Evolutionary conservation across 176 grass and related monocot species (phyloP).

Genomic region (Musa beccarii): DNA sequence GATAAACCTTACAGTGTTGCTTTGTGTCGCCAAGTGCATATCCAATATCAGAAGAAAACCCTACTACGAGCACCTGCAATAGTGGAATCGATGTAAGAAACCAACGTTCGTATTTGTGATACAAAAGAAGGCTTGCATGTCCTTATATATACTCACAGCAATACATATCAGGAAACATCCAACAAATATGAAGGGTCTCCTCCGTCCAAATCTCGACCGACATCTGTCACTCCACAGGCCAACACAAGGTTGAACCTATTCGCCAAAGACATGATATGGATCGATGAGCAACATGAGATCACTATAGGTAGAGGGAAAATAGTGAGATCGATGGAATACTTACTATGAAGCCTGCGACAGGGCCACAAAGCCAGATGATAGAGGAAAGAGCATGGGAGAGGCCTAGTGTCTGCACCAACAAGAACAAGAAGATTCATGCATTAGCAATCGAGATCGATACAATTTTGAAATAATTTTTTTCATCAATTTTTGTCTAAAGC

Average conservation of each 20-base stretch:
- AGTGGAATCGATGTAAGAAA: background rate
- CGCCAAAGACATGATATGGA: background rate
- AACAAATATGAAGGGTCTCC: slow-evolving; percentile 67
- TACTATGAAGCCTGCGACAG: slow-evolving; percentile 79
- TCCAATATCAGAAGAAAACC: slow-evolving; percentile 85
- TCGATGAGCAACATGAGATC: background rate
- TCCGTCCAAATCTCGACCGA: slow-evolving; percentile 40
- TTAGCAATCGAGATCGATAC: too few relatives aligned
- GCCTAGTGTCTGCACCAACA: slow-evolving; percentile 52
- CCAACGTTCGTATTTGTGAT: background rate
- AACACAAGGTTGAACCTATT: slow-evolving; percentile 68
- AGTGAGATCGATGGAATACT: slow-evolving; percentile 16
- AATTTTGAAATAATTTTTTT: too few relatives aligned
- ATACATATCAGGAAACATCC: slow-evolving; percentile 60
- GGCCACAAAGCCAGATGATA: slow-evolving; percentile 92
- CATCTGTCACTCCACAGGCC: slow-evolving; percentile 76
- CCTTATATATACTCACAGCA: slow-evolving; percentile 35
- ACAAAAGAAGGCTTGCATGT: background rate
- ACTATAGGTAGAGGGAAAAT: background rate
- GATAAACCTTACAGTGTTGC: slow-evolving; percentile 68
- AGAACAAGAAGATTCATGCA: background rate
- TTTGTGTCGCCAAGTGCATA: slow-evolving; percentile 58
- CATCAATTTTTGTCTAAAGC: too few relatives aligned
- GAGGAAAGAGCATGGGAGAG: slow-evolving; percentile 79
- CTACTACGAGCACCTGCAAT: slow-evolving; percentile 55